Evolutionary conservation across 1,284 basidiomycete genomes (phyloP), one percentile per base, ranked within the genome.

Genomic region (Farysia itapuensis): DNA sequence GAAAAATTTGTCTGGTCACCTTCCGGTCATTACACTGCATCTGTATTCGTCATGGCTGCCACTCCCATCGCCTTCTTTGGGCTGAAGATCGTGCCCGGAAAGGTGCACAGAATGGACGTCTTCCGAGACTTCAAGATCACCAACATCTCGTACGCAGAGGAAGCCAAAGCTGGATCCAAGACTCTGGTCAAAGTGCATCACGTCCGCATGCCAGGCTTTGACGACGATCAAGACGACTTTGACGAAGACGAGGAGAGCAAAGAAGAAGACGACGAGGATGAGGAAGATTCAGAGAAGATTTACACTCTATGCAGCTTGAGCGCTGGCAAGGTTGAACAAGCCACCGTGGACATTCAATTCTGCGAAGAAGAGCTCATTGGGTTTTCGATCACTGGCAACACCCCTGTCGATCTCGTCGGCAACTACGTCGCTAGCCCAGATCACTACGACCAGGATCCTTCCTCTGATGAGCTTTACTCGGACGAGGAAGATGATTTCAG

Each of bases 401-500:
- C 95, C 18, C 81, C 85, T 39, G 82, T 96, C 53, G 86, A 93
- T 79, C 79, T 97, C 45, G 84, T 87, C 58, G 93, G 93, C 52
- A 92, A 95, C 81, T 94, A 91, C 80, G 85, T 94, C 69, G 74
- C 79, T 66, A 79, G 81, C 66, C 77, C 77, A 28, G 75, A 75
- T 42, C 72, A 68, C 40, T 60, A 57, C 57, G 64, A 76, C 56
- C 59, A 68, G 40, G 64, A 83, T 84, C 88, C 78, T 42, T 79
- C 60, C 16, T 52, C 26, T 43, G 56, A 48, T 45, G 61, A 63
- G 43, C 49, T 58, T 26, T 53, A 49, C 49, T 64, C 65, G 21
- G 47, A 53, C 28, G 64, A 79, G 45, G 73, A 80, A 12, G 81
- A 84, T 56, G 78, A 82, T 36, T 84, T 84, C 74, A 83, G 79